Evolutionary conservation across 768 basidiomycete species (phyloP), one percentile per base, ranked within the genome.

Genomic region (Leccinum rimulosum): DNA sequence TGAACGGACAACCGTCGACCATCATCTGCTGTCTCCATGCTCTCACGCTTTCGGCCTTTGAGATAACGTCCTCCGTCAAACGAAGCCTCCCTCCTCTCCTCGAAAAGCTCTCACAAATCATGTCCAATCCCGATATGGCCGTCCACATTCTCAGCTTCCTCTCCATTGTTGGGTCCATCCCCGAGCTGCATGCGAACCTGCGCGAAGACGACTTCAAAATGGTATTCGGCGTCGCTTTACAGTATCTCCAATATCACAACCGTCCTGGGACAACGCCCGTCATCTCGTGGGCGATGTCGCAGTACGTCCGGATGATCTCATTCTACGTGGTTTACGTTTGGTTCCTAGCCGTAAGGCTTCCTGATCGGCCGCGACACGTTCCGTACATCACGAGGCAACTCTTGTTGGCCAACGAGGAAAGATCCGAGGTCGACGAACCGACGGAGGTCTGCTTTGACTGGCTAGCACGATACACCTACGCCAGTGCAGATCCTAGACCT

Each of bases 361-460:
- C 86, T 0, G 90, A 96, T 65, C 82, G 97, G 14, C 87, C 88
- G 0, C 80, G 81, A 31, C 88, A 96, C 68, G 83, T 98, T 30
- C 83, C 85, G 30, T 94, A 89, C 74, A 94, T 99, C 70, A 88
- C 89, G 1, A 82, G 89, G 9, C 90, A 94, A 64, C 82, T 99
- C 1, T 78, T 95, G 9, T 79, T 94, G 27, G 94, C 93, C 14
- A 94, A 94, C 74, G 89, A 91, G 60, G 87, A 83, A 14, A 84
- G 82, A 55, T 75, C 77, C 2, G 80, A 83, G 43, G 77, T 95
- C 6, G 97, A 98, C 71, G 93, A 91, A 60, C 87, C 89, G 28
- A 92, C 95, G 0, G 93, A 98, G 69, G 96, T 98, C 36, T 96
- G 93, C 74, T 95, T 98, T 68, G 97, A 99, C 71, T 98, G 95